A percentile compares a stretch with the other conserved stretches of the same genome.
phyloP scores from a whole-genome alignment of 208 protist genomes.

The Wallacemonas sp. region DNA sequence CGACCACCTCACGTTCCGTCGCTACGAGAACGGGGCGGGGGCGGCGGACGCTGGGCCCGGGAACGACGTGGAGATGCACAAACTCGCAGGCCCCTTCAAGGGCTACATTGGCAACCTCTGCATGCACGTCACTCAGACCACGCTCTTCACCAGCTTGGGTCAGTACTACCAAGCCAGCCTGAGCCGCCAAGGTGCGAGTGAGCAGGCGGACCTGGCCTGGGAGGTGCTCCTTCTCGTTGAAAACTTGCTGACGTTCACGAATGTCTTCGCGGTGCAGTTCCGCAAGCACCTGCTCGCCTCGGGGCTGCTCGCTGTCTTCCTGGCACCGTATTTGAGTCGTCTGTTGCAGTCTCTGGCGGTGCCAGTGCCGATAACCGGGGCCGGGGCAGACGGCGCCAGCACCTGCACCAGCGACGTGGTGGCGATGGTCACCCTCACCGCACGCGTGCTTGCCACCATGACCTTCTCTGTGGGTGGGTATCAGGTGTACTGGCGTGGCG shows the following conservation, averaged over 20 bases:
- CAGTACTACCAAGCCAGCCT: constrained; percentile 10
- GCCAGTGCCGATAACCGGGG: too few species aligned
- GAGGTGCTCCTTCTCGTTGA: constrained; percentile 14
- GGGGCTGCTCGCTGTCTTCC: background rate
- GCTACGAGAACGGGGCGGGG: background rate
- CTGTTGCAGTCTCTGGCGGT: background rate
- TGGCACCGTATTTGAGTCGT: constrained; percentile 1
- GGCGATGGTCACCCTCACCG: background rate
- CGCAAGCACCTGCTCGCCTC: constrained; percentile 16
- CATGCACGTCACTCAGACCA: constrained; percentile 13
- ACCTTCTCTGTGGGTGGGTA: constrained; percentile 13
- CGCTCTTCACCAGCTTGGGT: constrained; percentile 16
- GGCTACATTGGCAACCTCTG: constrained; percentile 32
- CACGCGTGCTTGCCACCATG: constrained; percentile 16
- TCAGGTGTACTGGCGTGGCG: background rate
- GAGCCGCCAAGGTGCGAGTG: background rate
- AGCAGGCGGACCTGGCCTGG: constrained; percentile 10
- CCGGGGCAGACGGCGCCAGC: background rate
- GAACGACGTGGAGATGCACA: constrained; percentile 13
- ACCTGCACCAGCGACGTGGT: background rate
- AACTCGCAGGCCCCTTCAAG: constrained; percentile 24
- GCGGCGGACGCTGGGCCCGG: constrained; percentile 6
- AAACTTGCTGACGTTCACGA: constrained; percentile 26
- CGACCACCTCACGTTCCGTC: constrained; percentile 19
- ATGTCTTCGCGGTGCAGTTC: constrained; percentile 15